A percentile compares a stretch with the other conserved stretches of the same genome.
Evolutionary conservation across 2,329 filamentous ascomycete species (phyloP).

Genomic region (Diaporthe humulicola): DNA sequence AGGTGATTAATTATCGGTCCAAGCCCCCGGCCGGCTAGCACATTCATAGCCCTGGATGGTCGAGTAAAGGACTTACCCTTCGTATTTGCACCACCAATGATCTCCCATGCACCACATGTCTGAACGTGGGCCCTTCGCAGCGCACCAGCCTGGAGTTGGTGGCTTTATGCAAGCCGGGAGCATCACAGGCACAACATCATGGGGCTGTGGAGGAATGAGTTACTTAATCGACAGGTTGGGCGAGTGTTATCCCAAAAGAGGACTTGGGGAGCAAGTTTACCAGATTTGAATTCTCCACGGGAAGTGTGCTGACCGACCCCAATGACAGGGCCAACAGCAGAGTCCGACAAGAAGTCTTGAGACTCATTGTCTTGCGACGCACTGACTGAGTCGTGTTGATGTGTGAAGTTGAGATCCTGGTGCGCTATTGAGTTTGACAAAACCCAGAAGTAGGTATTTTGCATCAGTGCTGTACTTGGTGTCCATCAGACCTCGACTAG

Average conservation of each 20-base stretch:
- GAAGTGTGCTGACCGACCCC: background rate
- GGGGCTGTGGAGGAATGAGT: background rate
- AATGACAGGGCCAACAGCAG: background rate
- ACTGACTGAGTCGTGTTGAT: background rate
- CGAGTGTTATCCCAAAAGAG: background rate
- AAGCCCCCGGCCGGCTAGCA: too few species aligned
- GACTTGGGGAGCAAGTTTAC: background rate
- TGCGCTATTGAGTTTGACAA: background rate
- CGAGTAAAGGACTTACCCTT: background rate
- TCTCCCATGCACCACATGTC: conserved; percentile 4
- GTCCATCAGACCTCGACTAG: background rate
- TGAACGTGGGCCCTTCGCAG: background rate
- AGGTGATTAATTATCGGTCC: background rate
- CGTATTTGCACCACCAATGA: background rate
- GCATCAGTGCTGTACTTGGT: background rate
- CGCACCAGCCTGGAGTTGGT: conserved; percentile 2
- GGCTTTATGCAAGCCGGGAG: background rate
- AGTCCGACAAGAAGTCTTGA: background rate
- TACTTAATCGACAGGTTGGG: background rate
- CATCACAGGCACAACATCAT: background rate
- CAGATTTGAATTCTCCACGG: background rate
- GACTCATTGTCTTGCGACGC: background rate
- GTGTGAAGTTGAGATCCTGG: background rate
- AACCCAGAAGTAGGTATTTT: background rate
- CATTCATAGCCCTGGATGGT: background rate